Evolutionary conservation across 305 asterid genomes (phyloP).

Genomic region (Fraxinus latifolia): DNA sequence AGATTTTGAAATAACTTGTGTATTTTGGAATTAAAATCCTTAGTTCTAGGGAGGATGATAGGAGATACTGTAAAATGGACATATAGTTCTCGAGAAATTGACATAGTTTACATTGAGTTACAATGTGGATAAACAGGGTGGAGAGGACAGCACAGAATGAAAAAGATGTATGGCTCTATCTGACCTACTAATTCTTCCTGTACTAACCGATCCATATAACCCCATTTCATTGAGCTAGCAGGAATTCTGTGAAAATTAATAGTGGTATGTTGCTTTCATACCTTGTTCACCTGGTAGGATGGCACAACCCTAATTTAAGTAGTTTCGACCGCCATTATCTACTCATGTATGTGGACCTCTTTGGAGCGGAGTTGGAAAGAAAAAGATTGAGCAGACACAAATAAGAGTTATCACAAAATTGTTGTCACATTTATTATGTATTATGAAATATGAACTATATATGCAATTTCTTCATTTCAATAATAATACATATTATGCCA

Average conservation of each 20-base stretch:
- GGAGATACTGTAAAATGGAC: not conserved
- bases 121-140: not conserved
- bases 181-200: not conserved
- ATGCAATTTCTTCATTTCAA: constrained; percentile 5
- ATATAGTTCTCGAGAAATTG: not conserved
- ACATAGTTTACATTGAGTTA: not conserved
- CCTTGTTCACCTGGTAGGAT: not conserved
- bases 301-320: not conserved
- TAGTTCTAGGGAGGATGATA: not conserved
- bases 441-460: not conserved
- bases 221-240: not conserved
- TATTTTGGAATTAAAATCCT: not conserved
- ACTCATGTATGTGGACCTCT: not conserved
- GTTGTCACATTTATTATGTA: not conserved
- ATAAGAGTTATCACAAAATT: not conserved
- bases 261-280: not conserved
- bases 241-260: not conserved
- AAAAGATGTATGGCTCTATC: not conserved
- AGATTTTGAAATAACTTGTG: not conserved
- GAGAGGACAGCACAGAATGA: not conserved
- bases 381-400: not conserved
- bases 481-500: not conserved
- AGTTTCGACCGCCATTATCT: not conserved
- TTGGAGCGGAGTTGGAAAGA: not conserved
- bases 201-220: not conserved